Conservation (phyloP, 805 yeast genomes). For the Metschnikowia lachancei region DNA sequence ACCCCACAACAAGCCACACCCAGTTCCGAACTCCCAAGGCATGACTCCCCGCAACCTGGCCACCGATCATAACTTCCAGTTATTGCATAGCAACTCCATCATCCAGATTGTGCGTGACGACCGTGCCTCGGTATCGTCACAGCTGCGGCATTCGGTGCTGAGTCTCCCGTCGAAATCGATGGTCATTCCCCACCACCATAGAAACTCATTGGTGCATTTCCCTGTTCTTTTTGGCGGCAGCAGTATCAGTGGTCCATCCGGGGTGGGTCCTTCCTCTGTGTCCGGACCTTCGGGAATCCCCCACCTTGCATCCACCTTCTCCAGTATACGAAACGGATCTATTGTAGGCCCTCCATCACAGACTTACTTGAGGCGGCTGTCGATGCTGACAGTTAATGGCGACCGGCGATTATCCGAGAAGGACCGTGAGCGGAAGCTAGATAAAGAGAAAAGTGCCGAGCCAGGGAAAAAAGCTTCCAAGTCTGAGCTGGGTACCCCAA, state of each 20-base stretch:
- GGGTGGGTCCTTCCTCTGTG: constrained; percentile 38
- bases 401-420: constrained; percentile 16
- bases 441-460: constrained; percentile 3
- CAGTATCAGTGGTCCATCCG: constrained; percentile 41
- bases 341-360: constrained; percentile 28
- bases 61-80: constrained; percentile 14
- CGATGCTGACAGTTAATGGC: constrained; percentile 16
- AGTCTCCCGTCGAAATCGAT: constrained; percentile 44
- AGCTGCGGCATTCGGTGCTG: constrained; percentile 38
- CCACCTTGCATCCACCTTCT: constrained; percentile 33
- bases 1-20: constrained; percentile 41
- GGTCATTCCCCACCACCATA: constrained; percentile 48
- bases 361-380: constrained; percentile 20
- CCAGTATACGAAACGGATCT: constrained; percentile 42
- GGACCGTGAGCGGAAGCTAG: constrained; percentile 6
- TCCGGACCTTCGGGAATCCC: constrained; percentile 35
- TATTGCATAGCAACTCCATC: constrained; percentile 37
- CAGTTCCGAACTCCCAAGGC: constrained; percentile 21
- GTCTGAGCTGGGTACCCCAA: constrained; percentile 11
- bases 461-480: constrained; percentile 1
- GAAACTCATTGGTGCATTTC: constrained; percentile 41
- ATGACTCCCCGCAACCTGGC: constrained; percentile 19
- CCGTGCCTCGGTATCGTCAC: constrained; percentile 31
- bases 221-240: constrained; percentile 44
- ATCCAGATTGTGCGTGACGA: constrained; percentile 43